phyloP scores from a whole-genome alignment of 306 rosid species.

The Alnus glutinosa region DNA sequence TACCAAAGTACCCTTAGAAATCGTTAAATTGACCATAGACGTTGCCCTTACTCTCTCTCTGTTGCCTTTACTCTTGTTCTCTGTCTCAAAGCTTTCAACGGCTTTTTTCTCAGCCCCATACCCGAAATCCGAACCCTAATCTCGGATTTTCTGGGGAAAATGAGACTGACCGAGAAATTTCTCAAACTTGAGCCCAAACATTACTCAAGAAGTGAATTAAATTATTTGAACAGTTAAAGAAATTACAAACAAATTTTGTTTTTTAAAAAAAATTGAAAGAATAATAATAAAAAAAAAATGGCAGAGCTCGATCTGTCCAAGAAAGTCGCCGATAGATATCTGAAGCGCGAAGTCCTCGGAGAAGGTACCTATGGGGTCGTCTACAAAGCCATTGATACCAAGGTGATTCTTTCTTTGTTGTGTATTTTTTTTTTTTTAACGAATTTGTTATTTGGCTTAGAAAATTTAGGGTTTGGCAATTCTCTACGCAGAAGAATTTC shows the following conservation, averaged over 20 bases:
- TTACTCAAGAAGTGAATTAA: not conserved
- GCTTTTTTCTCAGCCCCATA: conserved; percentile 15
- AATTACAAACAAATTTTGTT: not conserved
- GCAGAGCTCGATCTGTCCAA: conserved; percentile 60
- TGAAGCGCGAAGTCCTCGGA: conserved; percentile 92
- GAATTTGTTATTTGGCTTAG: not conserved
- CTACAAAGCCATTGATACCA: conserved; percentile 92
- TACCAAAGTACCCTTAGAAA: not conserved
- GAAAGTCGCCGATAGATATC: conserved; percentile 95
- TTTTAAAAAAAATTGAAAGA: not conserved
- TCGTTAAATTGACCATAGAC: not conserved
- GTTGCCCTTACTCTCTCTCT: not conserved
- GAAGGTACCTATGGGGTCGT: conserved; percentile 99
- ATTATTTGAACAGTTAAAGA: not conserved
- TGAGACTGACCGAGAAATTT: conserved; percentile 25
- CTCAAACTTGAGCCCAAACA: conserved; percentile 14
- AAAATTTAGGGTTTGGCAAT: not conserved
- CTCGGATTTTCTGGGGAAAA: not conserved
- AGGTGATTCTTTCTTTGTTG: conserved; percentile 41
- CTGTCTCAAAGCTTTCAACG: conserved; percentile 23
- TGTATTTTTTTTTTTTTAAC: not conserved
- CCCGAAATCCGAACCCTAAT: conserved; percentile 46
- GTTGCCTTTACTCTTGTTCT: not conserved
- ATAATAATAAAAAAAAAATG: conserved; percentile 42
- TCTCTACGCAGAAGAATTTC: conserved; percentile 6